Evolutionary conservation across 148 eudicot species (phyloP), one percentile per base, ranked within the genome.

Genomic region (Suaeda aralocaspica): DNA sequence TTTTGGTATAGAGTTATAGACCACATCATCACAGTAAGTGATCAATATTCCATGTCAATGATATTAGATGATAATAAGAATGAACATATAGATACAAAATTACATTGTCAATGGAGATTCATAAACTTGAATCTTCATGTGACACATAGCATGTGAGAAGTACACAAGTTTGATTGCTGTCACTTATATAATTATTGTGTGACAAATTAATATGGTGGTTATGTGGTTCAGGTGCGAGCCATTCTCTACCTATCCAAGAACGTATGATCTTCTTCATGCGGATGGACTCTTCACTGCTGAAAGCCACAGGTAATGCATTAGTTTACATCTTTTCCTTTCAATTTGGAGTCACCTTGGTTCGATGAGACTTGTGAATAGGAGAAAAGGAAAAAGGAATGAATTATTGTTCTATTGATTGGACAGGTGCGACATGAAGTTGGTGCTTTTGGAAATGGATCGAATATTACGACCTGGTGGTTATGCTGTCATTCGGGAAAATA

Each of bases 181-280:
- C 53, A 15, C 53, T 49, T 49, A 19, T 19, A 6, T 15, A 18
- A 49, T 18, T 49, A 10, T 13, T 46, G 13, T 13, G n/a, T 46
- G 13, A 58, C 36, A 11, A 9, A 34, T 19, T 62, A 11, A 13
- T 41, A 57, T 28, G 34, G 51, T 3, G 57, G 14, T 57, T 48
- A 3, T 69, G 39, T 58, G 52, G 19, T 49, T 39, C 55, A 94
- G 98, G 98, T 94, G 98, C 57, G 98, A 94, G 80, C 96, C 98
- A 53, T 91, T 94, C 80, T 94, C 98, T n/a, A 91, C 98, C 19
- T 94, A 94, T 77, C 98, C 98, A 71, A 87, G 98, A 55, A 94
- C 98, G 6, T 94, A 94, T 46, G 98, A 94, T 81, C 92, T 94
- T 34, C 90, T 93, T 66, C 98, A 94, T 74, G 71, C 83, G 12